Percentiles rank a stretch among this genome's conserved stretches.
These are phyloP conservation scores for Trametes versicolor DNA, from an alignment of 1,284 basidiomycete species.

Conservation along the genomic window DNA sequence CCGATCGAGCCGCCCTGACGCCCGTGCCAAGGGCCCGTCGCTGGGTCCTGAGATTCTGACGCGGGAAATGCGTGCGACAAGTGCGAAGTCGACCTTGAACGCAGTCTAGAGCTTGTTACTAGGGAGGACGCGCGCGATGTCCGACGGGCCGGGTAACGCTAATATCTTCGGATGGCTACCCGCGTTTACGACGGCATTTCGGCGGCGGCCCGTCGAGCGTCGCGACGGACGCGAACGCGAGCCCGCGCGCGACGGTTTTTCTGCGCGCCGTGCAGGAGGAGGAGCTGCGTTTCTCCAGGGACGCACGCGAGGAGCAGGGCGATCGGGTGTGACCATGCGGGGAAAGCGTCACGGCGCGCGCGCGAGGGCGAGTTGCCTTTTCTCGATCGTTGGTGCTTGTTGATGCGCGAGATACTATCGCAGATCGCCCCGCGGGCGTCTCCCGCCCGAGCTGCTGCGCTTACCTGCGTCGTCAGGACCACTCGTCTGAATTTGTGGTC, in stretches of 20 bases:
- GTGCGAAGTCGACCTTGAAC: constrained; percentile 26
- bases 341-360: constrained; percentile 17
- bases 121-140: constrained; percentile 30
- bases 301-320: constrained; percentile 16
- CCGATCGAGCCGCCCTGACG: constrained; percentile 33
- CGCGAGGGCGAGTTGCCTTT: constrained; percentile 19
- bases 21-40: constrained; percentile 31
- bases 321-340: constrained; percentile 16
- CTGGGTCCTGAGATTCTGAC: constrained; percentile 32
- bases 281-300: background rate
- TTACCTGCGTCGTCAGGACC: constrained; percentile 29
- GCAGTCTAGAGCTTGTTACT: constrained; percentile 39
- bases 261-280: background rate
- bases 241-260: constrained; percentile 1
- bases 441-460: background rate
- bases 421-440: constrained; percentile 22
- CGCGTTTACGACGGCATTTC: constrained; percentile 31
- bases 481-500: constrained; percentile 30
- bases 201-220: constrained; percentile 31
- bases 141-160: constrained; percentile 34
- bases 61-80: constrained; percentile 30
- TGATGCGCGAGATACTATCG: constrained; percentile 33
- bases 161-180: constrained; percentile 33
- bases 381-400: constrained; percentile 26
- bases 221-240: constrained; percentile 11